Conservation (phyloP, 2,329 filamentous ascomycete species). For the Epichloe sp. region DNA sequence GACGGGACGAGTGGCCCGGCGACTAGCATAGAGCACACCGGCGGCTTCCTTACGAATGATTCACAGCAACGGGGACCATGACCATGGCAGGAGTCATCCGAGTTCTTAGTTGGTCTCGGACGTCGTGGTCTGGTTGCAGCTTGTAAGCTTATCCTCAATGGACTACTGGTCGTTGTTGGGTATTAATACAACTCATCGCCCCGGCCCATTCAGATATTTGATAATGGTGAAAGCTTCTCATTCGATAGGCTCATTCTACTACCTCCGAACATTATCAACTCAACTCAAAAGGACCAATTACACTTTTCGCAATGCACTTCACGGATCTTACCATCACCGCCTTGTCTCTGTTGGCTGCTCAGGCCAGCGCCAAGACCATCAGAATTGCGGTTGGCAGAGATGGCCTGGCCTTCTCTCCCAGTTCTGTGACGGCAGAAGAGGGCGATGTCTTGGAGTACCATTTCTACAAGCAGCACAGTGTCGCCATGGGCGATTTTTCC, state of each 20-base stretch:
- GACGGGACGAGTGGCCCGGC: not conserved
- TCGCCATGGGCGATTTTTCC: constrained; percentile 32
- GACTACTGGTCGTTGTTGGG: not conserved
- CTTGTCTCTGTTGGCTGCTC: constrained; percentile 8
- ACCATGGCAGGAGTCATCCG: no score
- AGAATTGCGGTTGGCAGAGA: constrained; percentile 30
- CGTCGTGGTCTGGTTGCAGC: not conserved
- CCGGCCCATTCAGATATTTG: not conserved
- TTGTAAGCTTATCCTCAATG: not conserved
- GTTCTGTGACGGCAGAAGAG: constrained; percentile 21
- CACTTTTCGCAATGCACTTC: constrained; percentile 8
- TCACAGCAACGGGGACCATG: no score
- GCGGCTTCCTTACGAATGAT: no score
- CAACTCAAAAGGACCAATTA: no score
- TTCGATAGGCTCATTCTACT: not conserved
- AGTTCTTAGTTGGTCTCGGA: not conserved
- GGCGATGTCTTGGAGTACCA: constrained; percentile 38
- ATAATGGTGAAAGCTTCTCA: not conserved
- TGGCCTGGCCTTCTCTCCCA: constrained; percentile 24
- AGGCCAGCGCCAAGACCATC: constrained; percentile 15
- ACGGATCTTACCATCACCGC: constrained; percentile 3
- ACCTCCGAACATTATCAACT: no score
- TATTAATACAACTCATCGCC: not conserved
- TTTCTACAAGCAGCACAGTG: constrained; percentile 34
- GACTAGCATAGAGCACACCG: not conserved